Percentiles rank a stretch among this genome's conserved stretches.
Evolutionary conservation across 2,329 filamentous ascomycete genomes (phyloP).

Genomic region (Curvularia lunata): DNA sequence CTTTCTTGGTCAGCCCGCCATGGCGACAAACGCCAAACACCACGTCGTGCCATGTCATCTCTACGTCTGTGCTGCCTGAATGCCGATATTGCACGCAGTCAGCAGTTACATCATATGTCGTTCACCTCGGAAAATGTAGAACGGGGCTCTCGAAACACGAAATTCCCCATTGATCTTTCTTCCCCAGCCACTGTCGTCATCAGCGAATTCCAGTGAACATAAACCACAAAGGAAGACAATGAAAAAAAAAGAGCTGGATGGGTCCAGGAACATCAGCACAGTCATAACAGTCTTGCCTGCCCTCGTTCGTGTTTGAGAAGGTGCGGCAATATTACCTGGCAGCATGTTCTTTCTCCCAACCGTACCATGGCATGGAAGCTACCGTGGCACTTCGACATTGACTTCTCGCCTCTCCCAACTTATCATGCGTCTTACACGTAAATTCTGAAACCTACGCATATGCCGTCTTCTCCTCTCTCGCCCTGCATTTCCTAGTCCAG

Average conservation of each 20-base stretch:
- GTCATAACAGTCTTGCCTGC: neutral
- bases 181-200: neutral
- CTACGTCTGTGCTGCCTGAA: neutral
- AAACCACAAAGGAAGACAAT: neutral
- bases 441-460: constrained; percentile 3
- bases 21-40: neutral
- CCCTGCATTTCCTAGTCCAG: constrained; percentile 17
- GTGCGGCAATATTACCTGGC: neutral
- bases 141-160: neutral
- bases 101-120: neutral
- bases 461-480: constrained; percentile 14
- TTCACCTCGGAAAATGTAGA: neutral
- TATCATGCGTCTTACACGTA: too few relatives aligned
- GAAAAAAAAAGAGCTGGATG: too few relatives aligned
- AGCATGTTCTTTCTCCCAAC: neutral
- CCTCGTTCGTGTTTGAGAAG: neutral
- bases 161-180: neutral
- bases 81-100: neutral
- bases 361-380: neutral
- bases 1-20: constrained; percentile 13
- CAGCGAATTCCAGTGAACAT: neutral
- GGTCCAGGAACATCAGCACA: neutral
- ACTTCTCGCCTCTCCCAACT: neutral
- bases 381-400: constrained; percentile 1
- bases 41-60: neutral